Evolutionary conservation across 2,329 filamentous ascomycete genomes (phyloP), one percentile per base, ranked within the genome.

Genomic region (Fusarium pininemorale): DNA sequence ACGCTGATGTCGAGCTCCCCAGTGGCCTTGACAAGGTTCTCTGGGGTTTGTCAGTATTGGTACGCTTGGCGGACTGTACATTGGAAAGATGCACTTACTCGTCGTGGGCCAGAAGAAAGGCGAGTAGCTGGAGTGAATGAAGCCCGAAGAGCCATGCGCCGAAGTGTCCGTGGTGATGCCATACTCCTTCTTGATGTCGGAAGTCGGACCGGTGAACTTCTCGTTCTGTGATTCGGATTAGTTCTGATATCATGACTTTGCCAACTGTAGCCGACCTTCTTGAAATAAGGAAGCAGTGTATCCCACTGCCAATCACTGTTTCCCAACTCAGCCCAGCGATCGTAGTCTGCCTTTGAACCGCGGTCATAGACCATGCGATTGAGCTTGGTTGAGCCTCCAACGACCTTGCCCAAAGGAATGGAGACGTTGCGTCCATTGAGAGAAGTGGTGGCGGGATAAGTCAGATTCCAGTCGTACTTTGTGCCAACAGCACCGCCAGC

Each of bases 321-420:
- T 0, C 86, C 87, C 1, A 89, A 77, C 7, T 79, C 77, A 15
- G 81, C 81, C 86, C 87, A 89, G 1, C 81, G 78, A 47, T 87
- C 79, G 48, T 86, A 86, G 28, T 86, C 85, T 0, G 79, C 75
- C n/a, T 77, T 74, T 3, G 80, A 80, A 0, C 83, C 82, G 2
- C 82, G 79, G 41, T 83, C 77, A 44, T 81, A 84, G 20, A 83
- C 78, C 78, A 84, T 81, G 7, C 78, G 81, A 73, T 86, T 87
- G 37, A 85, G 71, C 20, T 81, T 81, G 5, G 82, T 83, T 4
- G 82, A 81, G 6, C 85, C 85, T 39, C 85, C 84, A 12, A 84
- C 80, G 5, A 83, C 81, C n/a, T 80, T 77, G 12, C 81, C 82
- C 14, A 79, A 26, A 1, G 75, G 64, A 28, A 63, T 45, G 3